Evolutionary conservation across 768 basidiomycete genomes (phyloP), one percentile per base, ranked within the genome.

Genomic region (Leucocoprinus birnbaumii): DNA sequence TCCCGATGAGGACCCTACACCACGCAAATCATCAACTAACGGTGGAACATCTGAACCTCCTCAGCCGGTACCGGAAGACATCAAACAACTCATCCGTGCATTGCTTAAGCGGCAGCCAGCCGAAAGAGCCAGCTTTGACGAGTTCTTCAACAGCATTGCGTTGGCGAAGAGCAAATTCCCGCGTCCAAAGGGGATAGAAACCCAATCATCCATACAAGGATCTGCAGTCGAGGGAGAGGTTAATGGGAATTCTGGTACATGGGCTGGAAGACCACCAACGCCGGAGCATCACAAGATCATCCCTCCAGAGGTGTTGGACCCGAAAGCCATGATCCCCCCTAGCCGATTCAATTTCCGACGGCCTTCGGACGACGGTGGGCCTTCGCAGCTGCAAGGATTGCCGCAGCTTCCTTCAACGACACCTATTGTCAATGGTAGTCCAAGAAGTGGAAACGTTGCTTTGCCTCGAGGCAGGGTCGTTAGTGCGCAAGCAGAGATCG

Each of bases 81-180:
- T 99, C 68, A 98, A 99, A 72, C 79, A 80, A 27, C 85, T 98
- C 49, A 92, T 98, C 27, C 80, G 93, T 16, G 67, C 74, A n/a
- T 73, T 99, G 46, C 75, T 99, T 47, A 92, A 88, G 69, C 84
- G 91, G 25, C 83, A 86, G 38, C 94, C 97, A 0, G 79, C 77
- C 0, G 91, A 97, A 65, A 79, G 96, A 2, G 87, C 92, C 21
- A 86, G 80, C 53, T 99, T 95, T 57, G 91, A 95, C 11, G 91
- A 94, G 40, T 98, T 97, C 72, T 99, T 99, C 67, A 77, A 79
- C 49, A 91, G 89, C 59, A 79, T 78, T 27, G 94, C 87, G 34
- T 74, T 89, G 60, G 85, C 80, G 24, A 89, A 87, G 66, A 86
- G 82, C 37, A 92, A 87, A 71, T 91, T 91, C 63, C 84, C 86